A percentile compares a stretch with the other conserved stretches of the same genome.
phyloP scores from a whole-genome alignment of 495 filamentous ascomycete species.

The Talaromyces trachyspermus region DNA sequence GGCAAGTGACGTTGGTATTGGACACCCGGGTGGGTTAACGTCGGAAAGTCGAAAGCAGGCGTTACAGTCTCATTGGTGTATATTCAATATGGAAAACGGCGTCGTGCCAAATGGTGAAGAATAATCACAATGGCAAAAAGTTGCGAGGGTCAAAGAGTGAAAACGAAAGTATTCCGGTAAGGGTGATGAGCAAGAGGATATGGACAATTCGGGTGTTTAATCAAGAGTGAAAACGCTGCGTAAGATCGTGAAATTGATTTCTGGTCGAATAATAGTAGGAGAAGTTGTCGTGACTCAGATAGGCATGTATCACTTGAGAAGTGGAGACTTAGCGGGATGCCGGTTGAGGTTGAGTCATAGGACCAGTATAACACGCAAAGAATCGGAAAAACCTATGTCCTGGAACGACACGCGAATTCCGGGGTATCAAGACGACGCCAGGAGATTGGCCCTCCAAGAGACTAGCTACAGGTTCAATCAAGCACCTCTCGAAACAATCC shows the following conservation, averaged over 20 bases:
- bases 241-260: constrained; percentile 38
- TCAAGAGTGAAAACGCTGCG: constrained; percentile 36
- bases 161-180: constrained; percentile 13
- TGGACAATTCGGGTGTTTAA: constrained; percentile 25
- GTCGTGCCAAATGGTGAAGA: constrained; percentile 27
- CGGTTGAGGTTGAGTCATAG: constrained; percentile 5
- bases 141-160: constrained; percentile 17
- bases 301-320: constrained; percentile 3
- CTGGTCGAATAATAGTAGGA: neutral
- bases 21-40: constrained; percentile 41
- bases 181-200: constrained; percentile 12
- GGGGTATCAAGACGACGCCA: constrained; percentile 14
- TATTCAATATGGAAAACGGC: constrained; percentile 37
- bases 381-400: constrained; percentile 13
- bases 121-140: constrained; percentile 24
- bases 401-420: constrained; percentile 13
- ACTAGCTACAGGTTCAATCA: constrained; percentile 10
- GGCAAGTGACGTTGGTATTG: constrained; percentile 37
- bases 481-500: constrained; percentile 9
- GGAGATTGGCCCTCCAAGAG: constrained; percentile 10
- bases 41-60: constrained; percentile 48
- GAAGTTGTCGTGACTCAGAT: constrained; percentile 5
- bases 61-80: constrained; percentile 63
- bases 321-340: neutral
- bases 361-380: neutral